Conservation (phyloP, 1,284 basidiomycete genomes). For the Exobasidium rhododendri region DNA sequence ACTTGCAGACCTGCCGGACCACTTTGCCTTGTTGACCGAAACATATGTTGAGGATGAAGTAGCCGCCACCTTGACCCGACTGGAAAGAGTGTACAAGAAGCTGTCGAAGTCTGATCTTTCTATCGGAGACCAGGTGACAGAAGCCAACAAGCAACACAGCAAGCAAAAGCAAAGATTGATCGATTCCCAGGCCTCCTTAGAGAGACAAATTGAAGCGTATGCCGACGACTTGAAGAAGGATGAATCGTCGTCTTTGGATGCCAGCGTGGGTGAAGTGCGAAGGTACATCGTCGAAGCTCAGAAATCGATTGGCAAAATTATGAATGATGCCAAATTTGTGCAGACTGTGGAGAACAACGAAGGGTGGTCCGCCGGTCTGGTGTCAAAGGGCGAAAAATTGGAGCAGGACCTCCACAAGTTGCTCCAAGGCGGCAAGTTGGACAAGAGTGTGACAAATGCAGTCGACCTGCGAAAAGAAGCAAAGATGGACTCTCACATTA, state of each 20-base stretch:
- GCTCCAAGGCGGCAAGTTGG: slow-evolving; percentile 22
- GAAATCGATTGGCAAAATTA: slow-evolving; percentile 34
- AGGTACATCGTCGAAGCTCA: slow-evolving; percentile 31
- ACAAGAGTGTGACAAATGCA: slow-evolving; percentile 22
- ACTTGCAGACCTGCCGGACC: slow-evolving; percentile 35
- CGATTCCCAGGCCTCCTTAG: slow-evolving; percentile 13
- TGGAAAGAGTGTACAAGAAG: slow-evolving; percentile 37
- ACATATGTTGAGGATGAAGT: slow-evolving; percentile 43
- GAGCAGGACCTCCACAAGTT: slow-evolving; percentile 31
- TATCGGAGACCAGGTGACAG: slow-evolving; percentile 17
- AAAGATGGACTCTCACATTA: slow-evolving; percentile 27
- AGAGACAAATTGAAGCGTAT: slow-evolving; percentile 18
- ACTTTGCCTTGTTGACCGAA: slow-evolving; percentile 39
- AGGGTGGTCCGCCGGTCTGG: slow-evolving; percentile 46
- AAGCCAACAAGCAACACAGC: slow-evolving; percentile 22
- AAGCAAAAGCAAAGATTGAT: slow-evolving; percentile 30
- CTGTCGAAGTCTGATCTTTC: slow-evolving; percentile 21
- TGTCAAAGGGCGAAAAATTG: slow-evolving; percentile 28
- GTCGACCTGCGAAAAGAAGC: slow-evolving; percentile 14
- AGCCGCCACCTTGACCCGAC: slow-evolving; percentile 28
- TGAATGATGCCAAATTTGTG: slow-evolving; percentile 43
- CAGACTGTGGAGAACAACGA: slow-evolving; percentile 42
- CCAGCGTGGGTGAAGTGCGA: slow-evolving; percentile 34
- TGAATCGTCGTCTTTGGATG: slow-evolving; percentile 34
- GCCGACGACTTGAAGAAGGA: slow-evolving; percentile 14